A percentile compares a stretch with the other conserved stretches of the same genome.
Evolutionary conservation across 345 rosid species (phyloP).

Genomic region (Theobroma cacao): DNA sequence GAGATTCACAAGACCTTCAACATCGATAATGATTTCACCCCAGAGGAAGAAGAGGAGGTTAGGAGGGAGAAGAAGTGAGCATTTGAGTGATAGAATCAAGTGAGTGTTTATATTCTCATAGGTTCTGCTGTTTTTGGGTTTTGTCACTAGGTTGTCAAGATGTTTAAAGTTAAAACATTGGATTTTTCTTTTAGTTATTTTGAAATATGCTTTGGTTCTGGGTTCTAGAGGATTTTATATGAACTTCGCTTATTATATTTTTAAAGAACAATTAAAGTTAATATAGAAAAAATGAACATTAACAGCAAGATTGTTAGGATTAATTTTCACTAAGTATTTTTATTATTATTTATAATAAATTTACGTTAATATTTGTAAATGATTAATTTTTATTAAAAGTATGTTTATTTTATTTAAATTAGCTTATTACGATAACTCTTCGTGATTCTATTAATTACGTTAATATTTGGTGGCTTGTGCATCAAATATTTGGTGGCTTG

Average conservation of each 20-base stretch:
- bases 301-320: no score
- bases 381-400: no score
- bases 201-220: not conserved
- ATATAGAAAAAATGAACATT: no score
- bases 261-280: no score
- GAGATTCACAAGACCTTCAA: constrained; percentile 58
- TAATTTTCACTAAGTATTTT: no score
- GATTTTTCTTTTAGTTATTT: not conserved
- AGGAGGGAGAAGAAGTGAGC: constrained; percentile 70
- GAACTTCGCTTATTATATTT: not conserved
- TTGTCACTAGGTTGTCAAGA: not conserved
- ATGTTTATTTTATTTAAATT: no score
- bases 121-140: not conserved
- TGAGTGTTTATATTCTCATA: not conserved
- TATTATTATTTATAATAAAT: no score
- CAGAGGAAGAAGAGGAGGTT: constrained; percentile 57
- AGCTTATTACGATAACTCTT: no score
- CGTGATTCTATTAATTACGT: no score
- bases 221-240: not conserved
- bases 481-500: no score
- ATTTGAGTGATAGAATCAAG: constrained; percentile 38
- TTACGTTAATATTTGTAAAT: no score
- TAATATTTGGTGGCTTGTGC: no score
- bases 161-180: not conserved
- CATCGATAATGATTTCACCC: constrained; percentile 56